Conservation (phyloP, 371 early-diverging fungal genomes). For the Mucor piriformis region DNA sequence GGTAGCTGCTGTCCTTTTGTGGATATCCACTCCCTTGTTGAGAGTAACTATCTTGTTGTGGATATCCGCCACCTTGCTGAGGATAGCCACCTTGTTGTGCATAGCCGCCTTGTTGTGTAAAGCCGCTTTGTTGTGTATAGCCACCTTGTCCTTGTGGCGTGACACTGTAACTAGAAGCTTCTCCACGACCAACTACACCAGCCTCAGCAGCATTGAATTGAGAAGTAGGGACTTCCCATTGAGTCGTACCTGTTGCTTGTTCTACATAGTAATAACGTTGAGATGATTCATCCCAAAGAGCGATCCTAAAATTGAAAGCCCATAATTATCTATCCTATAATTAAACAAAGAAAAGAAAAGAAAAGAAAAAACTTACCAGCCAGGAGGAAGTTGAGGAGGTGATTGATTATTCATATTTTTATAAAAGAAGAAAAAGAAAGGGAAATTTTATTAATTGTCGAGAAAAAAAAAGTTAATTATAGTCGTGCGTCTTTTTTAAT, state of each 20-base stretch:
- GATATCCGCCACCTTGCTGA: neutral
- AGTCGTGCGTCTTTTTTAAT: too few relatives aligned
- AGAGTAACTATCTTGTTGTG: slow-evolving; percentile 14
- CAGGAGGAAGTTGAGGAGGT: slow-evolving; percentile 31
- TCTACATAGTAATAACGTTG: slow-evolving; percentile 45
- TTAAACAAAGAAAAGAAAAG: neutral
- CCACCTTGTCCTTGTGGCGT: neutral
- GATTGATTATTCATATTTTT: slow-evolving; percentile 12
- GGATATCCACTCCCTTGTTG: slow-evolving; percentile 7
- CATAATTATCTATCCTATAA: too few relatives aligned
- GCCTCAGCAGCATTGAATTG: slow-evolving; percentile 6
- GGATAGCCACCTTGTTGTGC: neutral
- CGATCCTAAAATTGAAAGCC: slow-evolving; percentile 25
- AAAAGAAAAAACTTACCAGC: slow-evolving; percentile 22
- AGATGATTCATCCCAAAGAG: slow-evolving; percentile 41
- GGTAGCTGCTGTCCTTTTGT: neutral
- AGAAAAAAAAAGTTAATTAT: neutral
- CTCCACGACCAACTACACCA: slow-evolving; percentile 12
- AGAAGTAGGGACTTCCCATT: slow-evolving; percentile 43
- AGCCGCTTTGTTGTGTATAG: slow-evolving; percentile 1
- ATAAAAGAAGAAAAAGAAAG: slow-evolving; percentile 3
- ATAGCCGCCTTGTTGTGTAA: neutral
- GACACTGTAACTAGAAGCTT: slow-evolving; percentile 27
- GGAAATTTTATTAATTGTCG: neutral
- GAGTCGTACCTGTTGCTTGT: slow-evolving; percentile 38